Evolutionary conservation across 1,139 yeast genomes (phyloP).

Genomic region (Protomyces lactucae-debilis): DNA sequence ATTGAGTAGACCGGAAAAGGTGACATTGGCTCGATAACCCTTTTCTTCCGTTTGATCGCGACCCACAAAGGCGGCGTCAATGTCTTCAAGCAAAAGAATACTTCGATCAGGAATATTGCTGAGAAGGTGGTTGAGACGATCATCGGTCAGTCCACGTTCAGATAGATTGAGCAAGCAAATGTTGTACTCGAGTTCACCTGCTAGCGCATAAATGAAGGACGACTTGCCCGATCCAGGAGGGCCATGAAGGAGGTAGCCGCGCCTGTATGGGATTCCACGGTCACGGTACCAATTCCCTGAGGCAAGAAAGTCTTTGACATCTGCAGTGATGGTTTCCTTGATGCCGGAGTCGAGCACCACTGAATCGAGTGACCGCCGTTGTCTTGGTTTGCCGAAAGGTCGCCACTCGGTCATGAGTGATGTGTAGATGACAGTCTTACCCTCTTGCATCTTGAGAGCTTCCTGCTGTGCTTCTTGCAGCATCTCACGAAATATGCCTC

Average conservation of each 20-base stretch:
- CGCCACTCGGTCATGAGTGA: conserved; percentile 99
- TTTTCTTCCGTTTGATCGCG: conserved; percentile 69
- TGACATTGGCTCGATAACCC: conserved; percentile 54
- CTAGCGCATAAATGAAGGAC: conserved; percentile 89
- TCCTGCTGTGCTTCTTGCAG: conserved; percentile 76
- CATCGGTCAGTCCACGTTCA: conserved; percentile 89
- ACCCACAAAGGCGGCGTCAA: conserved; percentile 90
- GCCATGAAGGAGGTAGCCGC: conserved; percentile 90
- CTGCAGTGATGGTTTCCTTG: conserved; percentile 58
- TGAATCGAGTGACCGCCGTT: conserved; percentile 75
- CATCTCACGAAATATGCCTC: conserved; percentile 63
- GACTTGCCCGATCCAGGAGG: conserved; percentile 99
- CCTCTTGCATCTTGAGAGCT: conserved; percentile 81
- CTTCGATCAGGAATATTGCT: conserved; percentile 92
- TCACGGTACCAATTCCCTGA: conserved; percentile 91
- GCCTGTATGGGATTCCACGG: conserved; percentile 92
- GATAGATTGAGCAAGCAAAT: conserved; percentile 87
- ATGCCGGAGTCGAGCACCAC: conserved; percentile 79
- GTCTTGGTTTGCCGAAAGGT: conserved; percentile 93
- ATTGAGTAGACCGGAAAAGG: conserved; percentile 87
- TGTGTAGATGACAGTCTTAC: conserved; percentile 87
- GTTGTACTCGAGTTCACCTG: conserved; percentile 93
- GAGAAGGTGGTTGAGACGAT: conserved; percentile 87
- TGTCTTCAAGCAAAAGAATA: conserved; percentile 77
- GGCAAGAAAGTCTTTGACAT: conserved; percentile 70